Base-by-base conservation (phyloP, 139 green algal species). In the Chlorella sp. region DNA sequence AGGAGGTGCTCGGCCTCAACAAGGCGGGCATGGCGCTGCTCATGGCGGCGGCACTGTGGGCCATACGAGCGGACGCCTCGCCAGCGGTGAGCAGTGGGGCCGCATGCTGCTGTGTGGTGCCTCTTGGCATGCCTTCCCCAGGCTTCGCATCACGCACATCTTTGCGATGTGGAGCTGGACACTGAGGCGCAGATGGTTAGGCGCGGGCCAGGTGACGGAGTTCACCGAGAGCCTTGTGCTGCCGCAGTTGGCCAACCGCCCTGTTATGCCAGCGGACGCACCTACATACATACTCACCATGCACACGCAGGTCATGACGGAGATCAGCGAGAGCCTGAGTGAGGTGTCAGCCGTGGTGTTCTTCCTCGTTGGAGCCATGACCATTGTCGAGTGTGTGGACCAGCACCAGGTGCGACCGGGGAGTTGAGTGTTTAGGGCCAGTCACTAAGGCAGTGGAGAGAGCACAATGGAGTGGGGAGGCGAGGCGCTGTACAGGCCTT, bases 311-410 rank as follows among this genome's bases (percentile, higher is more conserved):
- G 50, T 75, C 26, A 60, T 80, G 49, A 69, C 80, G 10, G 78
- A 84, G 67, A 70, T 78, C 42, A 49, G 60, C 24, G 50, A 69
- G 20, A 36, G 72, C 66, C 80, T 89, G 35, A 42, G 49, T 0
- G 77, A 84, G 30, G 77, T 85, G 31, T 77, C 68, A 1, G 75
- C 88, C 51, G 80, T 93, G 29, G 85, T 93, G 27, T 93, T 90
- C 78, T 93, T 93, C 78, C 80, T 93, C 29, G 50, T 92, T 71
- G 88, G 88, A 2, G 88, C 88, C 36, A 93, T 93, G 88, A 91
- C 88, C 17, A 87, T 93, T 27, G 88, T 93, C 10, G 88, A 93
- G 81, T 87, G 74, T 66, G 74, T 78, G 74, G 74, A 78, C 55
- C 60, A 30, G 1, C 74, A 78, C 66, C 74, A 78, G 65, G 72